These are phyloP conservation scores for Salmacisia buchloeana DNA, from an alignment of 1,284 basidiomycete genomes.

Conservation along the genomic window DNA sequence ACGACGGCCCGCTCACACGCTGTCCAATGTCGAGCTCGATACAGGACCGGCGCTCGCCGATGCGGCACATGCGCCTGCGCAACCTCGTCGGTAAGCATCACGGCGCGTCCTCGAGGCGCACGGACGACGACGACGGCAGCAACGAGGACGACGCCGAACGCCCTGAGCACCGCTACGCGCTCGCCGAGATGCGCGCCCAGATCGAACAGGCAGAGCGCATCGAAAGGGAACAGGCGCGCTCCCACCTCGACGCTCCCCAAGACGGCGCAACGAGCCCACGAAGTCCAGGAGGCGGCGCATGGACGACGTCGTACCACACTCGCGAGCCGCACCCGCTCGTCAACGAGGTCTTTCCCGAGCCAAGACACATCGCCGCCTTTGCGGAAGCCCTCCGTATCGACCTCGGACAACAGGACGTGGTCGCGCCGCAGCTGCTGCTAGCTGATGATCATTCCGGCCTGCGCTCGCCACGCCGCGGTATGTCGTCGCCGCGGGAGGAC, in stretches of 20 bases:
- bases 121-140: background rate
- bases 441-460: constrained; percentile 13
- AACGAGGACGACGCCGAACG: background rate
- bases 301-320: background rate
- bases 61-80: background rate
- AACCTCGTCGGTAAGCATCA: background rate
- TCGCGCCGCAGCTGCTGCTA: constrained; percentile 13
- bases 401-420: constrained; percentile 36
- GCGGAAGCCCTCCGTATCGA: constrained; percentile 34
- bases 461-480: background rate
- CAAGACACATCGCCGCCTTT: constrained; percentile 34
- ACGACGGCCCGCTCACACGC: too few relatives aligned
- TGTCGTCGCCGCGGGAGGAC: background rate
- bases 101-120: background rate
- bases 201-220: background rate
- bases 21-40: background rate
- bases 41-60: background rate
- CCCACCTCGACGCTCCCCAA: background rate
- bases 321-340: constrained; percentile 24
- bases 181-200: background rate
- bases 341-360: constrained; percentile 27
- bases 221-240: background rate
- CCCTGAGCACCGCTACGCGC: background rate
- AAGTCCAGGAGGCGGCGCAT: constrained; percentile 1
- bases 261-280: background rate